These are phyloP conservation scores for Xerocomus minutiporus DNA, from an alignment of 1,284 basidiomycete genomes.

Conservation along the genomic window DNA sequence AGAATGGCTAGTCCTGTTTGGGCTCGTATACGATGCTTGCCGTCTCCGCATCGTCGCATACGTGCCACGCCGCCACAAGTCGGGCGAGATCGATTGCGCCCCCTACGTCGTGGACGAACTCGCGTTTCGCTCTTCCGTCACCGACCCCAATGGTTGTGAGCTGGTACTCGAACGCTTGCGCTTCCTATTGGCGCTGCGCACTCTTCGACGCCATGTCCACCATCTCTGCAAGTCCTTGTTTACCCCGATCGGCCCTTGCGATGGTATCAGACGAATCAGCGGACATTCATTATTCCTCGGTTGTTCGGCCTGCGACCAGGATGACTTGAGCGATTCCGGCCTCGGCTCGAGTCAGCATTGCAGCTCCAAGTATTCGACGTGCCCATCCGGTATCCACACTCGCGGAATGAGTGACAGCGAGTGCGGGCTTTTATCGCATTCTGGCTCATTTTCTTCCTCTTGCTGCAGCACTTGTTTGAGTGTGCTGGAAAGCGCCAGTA, in stretches of 20 bases:
- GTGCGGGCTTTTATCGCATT: slow-evolving; percentile 4
- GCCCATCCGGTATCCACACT: slow-evolving; percentile 12
- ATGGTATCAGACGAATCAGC: background rate
- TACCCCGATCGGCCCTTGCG: background rate
- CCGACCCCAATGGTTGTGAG: slow-evolving; percentile 10
- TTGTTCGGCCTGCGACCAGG: background rate
- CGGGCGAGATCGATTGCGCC: slow-evolving; percentile 9
- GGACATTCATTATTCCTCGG: background rate
- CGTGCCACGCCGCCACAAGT: slow-evolving; percentile 13
- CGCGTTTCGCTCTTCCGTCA: slow-evolving; percentile 3
- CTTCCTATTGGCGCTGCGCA: slow-evolving; percentile 16
- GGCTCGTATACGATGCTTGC: slow-evolving; percentile 20
- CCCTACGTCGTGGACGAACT: slow-evolving; percentile 23
- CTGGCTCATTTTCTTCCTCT: slow-evolving; percentile 15
- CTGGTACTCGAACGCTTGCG: slow-evolving; percentile 18
- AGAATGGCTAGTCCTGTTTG: slow-evolving; percentile 30
- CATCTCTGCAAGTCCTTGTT: slow-evolving; percentile 16
- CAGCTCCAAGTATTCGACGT: slow-evolving; percentile 27
- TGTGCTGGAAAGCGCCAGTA: slow-evolving; percentile 2
- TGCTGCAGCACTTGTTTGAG: slow-evolving; percentile 27
- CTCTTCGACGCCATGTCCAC: slow-evolving; percentile 20
- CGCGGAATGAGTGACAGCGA: background rate
- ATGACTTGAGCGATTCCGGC: slow-evolving; percentile 6
- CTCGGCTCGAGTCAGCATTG: slow-evolving; percentile 6
- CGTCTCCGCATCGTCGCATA: slow-evolving; percentile 21